Evolutionary conservation across 495 filamentous ascomycete genomes (phyloP), one percentile per base, ranked within the genome.

Genomic region (Sordaria brevicollis): DNA sequence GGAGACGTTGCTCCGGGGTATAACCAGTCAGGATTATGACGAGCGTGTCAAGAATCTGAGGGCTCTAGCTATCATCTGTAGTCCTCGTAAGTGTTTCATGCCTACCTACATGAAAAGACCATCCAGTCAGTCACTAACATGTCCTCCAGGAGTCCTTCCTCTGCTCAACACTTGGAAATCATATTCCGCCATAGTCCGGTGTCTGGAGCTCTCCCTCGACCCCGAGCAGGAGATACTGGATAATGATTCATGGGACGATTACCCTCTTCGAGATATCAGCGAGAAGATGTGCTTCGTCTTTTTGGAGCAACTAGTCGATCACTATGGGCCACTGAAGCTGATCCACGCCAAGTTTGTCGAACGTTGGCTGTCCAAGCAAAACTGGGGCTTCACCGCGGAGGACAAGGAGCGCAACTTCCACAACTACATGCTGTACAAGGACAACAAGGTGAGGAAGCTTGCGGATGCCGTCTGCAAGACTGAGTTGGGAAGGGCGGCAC

Each of bases 331-430:
- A 33, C 77, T 80, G 33, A 80, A 78, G 62, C 69, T 87, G 9
- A 70, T 88, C 65, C 80, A 83, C 67, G 80, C 83, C 43, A 77
- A 79, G 31, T 86, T 88, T 69, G 79, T 88, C 19, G 82, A 85
- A 66, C 84, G 81, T 66, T 88, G 86, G 86, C 78, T 88, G 6
- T 82, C 79, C 31, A 85, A 81, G 72, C 85, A 88, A 66, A 83
- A 83, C 17, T 87, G 86, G 84, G 86, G 86, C 5, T 71, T 74
- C 25, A 80, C 73, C 1, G 77, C 81, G 8, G 77, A 80, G 39
- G 81, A 83, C 68, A 78, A 81, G 33, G 78, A 76, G 35, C 75
- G 72, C 8, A 87, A 86, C 68, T 86, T 86, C 69, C 65, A 68
- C 19, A 75, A 76, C 34, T 85, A 85, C 66, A 71, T 79, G 75